Evolutionary conservation across 169 alveolate genomes (phyloP), one percentile per base, ranked within the genome.

Genomic region (Cystoisospora suis): DNA sequence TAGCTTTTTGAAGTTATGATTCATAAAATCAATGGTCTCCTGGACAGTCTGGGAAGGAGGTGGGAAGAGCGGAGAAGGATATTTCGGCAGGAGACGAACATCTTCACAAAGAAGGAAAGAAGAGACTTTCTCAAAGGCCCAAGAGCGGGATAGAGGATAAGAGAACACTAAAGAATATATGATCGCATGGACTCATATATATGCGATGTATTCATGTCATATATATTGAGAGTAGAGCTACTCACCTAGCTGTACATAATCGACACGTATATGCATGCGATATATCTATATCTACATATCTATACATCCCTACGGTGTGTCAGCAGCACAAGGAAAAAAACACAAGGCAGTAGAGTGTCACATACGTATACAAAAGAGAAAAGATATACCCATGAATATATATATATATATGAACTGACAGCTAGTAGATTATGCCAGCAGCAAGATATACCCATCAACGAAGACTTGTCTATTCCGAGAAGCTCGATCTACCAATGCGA

Each of bases 1-100:
- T 77, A 87, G 61, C 70, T 87, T 87, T 3, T 59, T 49, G 29
- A 86, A 75, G 86, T 87, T 87, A 69, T 87, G 91, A 34, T 72
- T 81, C 1, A 87, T 70, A 36, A 59, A 59, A 3, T 81, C 79
- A 0, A 87, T 87, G 6, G 91, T 87, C 23, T 87, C 91, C n/a
- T 70, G 91, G 9, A 65, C 61, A 0, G 91, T 72, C 91, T 87
- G 91, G 65, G 23, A 53, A 15, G 23, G 23, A 53, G 65, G 23
- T 15, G 65, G 23, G 23, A 23, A 53, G 23, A 53, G 23, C 29
- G 65, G 65, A 53, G 23, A 53, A 15, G 65, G 65, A 23, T 12
- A 53, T 12, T 15, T 15, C 29, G 23, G 65, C 29, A 53, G 65
- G 65, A 23, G 65, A 53, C 65, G 65, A 53, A 53, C 12, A 53